Evolutionary conservation across 2,329 filamentous ascomycete genomes (phyloP), one percentile per base, ranked within the genome.

Genomic region (Fusarium cicatricum): DNA sequence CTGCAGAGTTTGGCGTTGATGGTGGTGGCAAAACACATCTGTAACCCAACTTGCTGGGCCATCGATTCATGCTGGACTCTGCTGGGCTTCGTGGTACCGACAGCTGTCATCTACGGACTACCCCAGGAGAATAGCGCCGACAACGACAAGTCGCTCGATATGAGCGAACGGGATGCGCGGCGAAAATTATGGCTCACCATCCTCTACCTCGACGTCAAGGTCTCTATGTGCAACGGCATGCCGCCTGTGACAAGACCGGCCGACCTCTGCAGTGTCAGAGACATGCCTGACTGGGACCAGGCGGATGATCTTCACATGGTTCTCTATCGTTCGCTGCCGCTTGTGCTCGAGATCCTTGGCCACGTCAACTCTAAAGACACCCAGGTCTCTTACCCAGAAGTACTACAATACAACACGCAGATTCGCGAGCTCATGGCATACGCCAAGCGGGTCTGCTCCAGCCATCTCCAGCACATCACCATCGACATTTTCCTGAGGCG

Each of bases 11-110:
- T 74, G 11, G 66, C 67, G 14, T 60, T 75, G 15, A 73, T 74
- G 68, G 68, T 72, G 17, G 68, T 74, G 29, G 73, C 73, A 21
- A 75, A 74, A 58, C 70, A 74, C 37, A 66, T 74, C 8, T 74
- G 72, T 62, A 75, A 75, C 50, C 70, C 73, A 11, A 75, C 72
- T 0, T 75, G 73, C 50, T 75, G 73, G 73, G 69, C 72, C 3
- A 66, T 72, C 2, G 73, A 75, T 48, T 74, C 73, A 3, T 72
- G 69, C 37, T 75, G 72, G 71, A 72, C 72, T 3, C 64, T 75
- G 2, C 57, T 74, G 5, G 73, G 73, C 3, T 40, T 74, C 38
- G 57, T 74, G n/a, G 69, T 75, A 1, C 70, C 73, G 31, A 66
- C 71, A 2, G 68, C 71, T 14, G 72, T 73, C 49, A 73, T 73